A percentile compares a stretch with the other conserved stretches of the same genome.
phyloP scores from a whole-genome alignment of 805 yeast genomes.

The Hanseniaspora opuntiae region DNA sequence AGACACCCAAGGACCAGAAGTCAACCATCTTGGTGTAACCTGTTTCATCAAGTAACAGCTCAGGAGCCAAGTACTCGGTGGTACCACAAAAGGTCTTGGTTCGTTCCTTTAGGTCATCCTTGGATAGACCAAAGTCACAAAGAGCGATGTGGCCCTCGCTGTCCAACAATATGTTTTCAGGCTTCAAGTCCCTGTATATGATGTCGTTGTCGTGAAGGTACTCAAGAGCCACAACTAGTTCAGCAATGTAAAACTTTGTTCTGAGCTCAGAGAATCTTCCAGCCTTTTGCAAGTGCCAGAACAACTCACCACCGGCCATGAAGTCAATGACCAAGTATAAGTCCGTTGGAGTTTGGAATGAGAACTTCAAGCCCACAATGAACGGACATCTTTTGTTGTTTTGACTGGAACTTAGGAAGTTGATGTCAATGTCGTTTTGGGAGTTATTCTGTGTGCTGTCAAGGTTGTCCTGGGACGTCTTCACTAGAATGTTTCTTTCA shows the following conservation, averaged over 20 bases:
- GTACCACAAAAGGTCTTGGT: slow-evolving; percentile 98
- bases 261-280: slow-evolving; percentile 86
- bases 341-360: slow-evolving; percentile 90
- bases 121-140: slow-evolving; percentile 93
- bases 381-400: slow-evolving; percentile 67
- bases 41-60: slow-evolving; percentile 82
- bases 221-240: slow-evolving; percentile 81
- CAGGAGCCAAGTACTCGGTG: slow-evolving; percentile 95
- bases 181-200: slow-evolving; percentile 92
- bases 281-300: slow-evolving; percentile 93
- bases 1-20: slow-evolving; percentile 94
- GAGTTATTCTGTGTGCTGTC: neutral
- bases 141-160: slow-evolving; percentile 95
- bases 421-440: neutral
- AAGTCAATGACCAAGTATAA: slow-evolving; percentile 88
- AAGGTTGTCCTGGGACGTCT: slow-evolving; percentile 47
- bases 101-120: slow-evolving; percentile 79
- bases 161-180: slow-evolving; percentile 87
- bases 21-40: slow-evolving; percentile 99
- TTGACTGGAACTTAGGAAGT: neutral
- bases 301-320: slow-evolving; percentile 96
- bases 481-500: slow-evolving; percentile 84
- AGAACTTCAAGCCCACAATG: slow-evolving; percentile 87
- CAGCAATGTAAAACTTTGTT: slow-evolving; percentile 95
- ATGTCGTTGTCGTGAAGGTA: slow-evolving; percentile 91